These are phyloP conservation scores for Aureobasidium lini DNA, from an alignment of 2,329 filamentous ascomycete genomes.

Conservation along the genomic window DNA sequence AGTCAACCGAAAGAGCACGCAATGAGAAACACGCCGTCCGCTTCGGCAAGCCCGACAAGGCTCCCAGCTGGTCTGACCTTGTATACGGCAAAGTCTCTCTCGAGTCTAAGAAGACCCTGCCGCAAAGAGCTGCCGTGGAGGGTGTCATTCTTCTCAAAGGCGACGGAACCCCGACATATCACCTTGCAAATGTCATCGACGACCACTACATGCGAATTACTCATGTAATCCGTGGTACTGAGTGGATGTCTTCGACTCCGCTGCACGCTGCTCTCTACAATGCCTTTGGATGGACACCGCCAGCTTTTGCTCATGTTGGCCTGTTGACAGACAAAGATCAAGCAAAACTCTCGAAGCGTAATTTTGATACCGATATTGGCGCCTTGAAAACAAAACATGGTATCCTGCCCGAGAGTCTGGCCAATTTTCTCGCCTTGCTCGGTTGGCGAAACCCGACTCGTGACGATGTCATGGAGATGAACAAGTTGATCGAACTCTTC, in stretches of 20 bases:
- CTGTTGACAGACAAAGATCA: constrained; percentile 40
- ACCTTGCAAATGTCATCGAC: constrained; percentile 94
- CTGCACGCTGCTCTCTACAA: constrained; percentile 56
- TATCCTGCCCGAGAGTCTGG: constrained; percentile 56
- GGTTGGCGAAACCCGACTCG: constrained; percentile 69
- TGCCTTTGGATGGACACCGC: constrained; percentile 43
- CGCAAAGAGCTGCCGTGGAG: constrained; percentile 31
- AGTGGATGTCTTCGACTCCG: constrained; percentile 94
- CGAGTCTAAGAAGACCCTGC: constrained; percentile 18
- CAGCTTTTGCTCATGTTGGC: constrained; percentile 42
- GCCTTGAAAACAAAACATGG: constrained; percentile 50
- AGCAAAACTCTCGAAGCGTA: constrained; percentile 67
- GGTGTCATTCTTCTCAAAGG: constrained; percentile 81
- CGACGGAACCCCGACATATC: constrained; percentile 90
- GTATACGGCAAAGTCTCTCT: constrained; percentile 61
- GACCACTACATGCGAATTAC: constrained; percentile 94
- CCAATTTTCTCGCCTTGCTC: constrained; percentile 77
- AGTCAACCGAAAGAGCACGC: constrained; percentile 63
- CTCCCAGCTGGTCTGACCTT: constrained; percentile 63
- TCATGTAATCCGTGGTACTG: constrained; percentile 87
- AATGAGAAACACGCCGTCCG: constrained; percentile 72
- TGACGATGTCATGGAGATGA: constrained; percentile 63
- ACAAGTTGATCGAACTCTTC: constrained; percentile 68
- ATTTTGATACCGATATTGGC: constrained; percentile 56
- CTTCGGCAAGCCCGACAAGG: constrained; percentile 56